Conservation (phyloP, 108 stramenopile genomes). For the Aurantiochytrium sp. region DNA sequence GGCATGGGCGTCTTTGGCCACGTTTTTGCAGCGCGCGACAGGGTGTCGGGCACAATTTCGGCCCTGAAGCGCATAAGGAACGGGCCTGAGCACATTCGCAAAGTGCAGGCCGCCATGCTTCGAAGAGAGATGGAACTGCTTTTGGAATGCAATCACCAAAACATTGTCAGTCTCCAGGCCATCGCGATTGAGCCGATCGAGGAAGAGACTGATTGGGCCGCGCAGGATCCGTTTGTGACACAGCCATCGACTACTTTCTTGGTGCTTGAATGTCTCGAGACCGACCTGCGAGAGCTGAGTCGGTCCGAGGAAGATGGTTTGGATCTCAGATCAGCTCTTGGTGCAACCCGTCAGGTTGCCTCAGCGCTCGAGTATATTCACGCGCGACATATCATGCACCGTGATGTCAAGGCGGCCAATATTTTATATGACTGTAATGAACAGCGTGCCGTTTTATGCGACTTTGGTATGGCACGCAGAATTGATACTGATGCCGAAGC, state of each 20-base stretch:
- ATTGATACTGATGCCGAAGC: background rate
- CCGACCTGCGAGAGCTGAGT: background rate
- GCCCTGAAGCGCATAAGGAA: background rate
- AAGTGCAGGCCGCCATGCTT: background rate
- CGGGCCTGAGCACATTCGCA: background rate
- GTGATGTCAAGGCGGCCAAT: background rate
- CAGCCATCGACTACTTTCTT: background rate
- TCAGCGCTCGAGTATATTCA: background rate
- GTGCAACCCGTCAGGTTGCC: background rate
- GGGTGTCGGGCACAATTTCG: background rate
- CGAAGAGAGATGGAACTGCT: background rate
- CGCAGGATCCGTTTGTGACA: too few relatives aligned
- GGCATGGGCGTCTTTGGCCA: background rate
- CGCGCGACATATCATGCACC: background rate
- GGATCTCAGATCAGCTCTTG: background rate
- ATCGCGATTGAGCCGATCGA: background rate
- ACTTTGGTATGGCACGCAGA: background rate
- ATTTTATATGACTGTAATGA: background rate
- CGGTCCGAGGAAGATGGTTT: background rate
- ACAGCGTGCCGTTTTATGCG: background rate
- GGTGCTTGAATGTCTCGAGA: background rate
- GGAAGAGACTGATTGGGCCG: background rate
- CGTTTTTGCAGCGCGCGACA: background rate
- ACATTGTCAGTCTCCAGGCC: background rate
- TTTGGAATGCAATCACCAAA: background rate